Conservation (phyloP, 129 eudicot genomes). For the Flaveria ramosissima region DNA sequence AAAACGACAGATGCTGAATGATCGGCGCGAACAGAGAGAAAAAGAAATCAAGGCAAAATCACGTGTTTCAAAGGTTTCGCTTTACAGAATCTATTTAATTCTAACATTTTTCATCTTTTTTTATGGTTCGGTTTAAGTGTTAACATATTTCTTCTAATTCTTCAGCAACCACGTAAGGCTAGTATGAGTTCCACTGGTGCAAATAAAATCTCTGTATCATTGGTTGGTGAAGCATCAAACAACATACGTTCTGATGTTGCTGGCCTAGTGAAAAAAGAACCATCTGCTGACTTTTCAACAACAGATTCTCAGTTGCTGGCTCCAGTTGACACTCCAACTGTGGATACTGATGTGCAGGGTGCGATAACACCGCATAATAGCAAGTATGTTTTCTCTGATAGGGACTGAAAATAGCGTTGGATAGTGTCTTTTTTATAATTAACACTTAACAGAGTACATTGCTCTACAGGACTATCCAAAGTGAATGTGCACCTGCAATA, state of each 20-base stretch:
- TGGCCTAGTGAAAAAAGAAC: slow-evolving; percentile 48
- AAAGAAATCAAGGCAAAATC: slow-evolving; percentile 84
- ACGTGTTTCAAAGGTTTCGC: slow-evolving; percentile 55
- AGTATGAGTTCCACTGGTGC: slow-evolving; percentile 33
- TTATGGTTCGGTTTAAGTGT: background rate
- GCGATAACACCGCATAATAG: slow-evolving; percentile 40
- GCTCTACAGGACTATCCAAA: slow-evolving; percentile 52
- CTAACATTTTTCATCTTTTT: background rate
- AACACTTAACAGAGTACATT: background rate
- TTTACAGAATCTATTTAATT: background rate
- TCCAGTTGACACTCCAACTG: slow-evolving; percentile 71
- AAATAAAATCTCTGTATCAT: slow-evolving; percentile 31
- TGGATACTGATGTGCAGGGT: slow-evolving; percentile 42
- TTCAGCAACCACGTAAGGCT: slow-evolving; percentile 62
- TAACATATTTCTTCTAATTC: slow-evolving; percentile 10
- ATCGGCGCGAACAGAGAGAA: slow-evolving; percentile 91
- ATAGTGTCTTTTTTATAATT: background rate
- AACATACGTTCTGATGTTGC: slow-evolving; percentile 37
- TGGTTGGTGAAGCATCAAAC: slow-evolving; percentile 45
- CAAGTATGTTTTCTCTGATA: slow-evolving; percentile 45
- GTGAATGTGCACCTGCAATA: slow-evolving; percentile 41
- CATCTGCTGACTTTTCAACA: slow-evolving; percentile 37
- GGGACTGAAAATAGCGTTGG: slow-evolving; percentile 18
- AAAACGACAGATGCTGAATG: slow-evolving; percentile 92
- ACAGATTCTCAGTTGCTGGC: slow-evolving; percentile 55